Percentiles rank a stretch among this genome's conserved stretches.
Evolutionary conservation across 2,329 filamentous ascomycete genomes (phyloP).

Genomic region (Fusarium sp.): DNA sequence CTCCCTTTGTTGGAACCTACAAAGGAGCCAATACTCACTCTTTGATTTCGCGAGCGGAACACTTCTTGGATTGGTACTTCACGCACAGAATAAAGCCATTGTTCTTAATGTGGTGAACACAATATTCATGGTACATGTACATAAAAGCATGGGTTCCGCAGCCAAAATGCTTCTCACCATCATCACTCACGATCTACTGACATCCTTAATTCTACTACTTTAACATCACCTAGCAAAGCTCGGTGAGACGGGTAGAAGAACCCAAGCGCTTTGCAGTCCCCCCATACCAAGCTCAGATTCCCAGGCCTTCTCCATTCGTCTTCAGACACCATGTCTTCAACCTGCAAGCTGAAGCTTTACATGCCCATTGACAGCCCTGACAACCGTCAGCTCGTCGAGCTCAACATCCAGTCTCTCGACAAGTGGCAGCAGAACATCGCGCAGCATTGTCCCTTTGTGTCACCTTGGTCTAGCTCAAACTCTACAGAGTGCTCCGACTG

Average conservation of each 20-base stretch:
- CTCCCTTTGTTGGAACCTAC: background rate
- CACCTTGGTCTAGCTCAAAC: background rate
- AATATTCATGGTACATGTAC: background rate
- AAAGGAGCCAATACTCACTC: background rate
- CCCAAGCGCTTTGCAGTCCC: background rate
- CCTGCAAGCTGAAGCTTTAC: slow-evolving; percentile 7
- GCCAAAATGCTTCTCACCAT: background rate
- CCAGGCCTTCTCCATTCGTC: background rate
- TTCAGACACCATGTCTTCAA: slow-evolving; percentile 3
- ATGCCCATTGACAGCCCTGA: slow-evolving; percentile 4
- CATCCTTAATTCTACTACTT: slow-evolving; percentile 2
- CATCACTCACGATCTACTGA: background rate
- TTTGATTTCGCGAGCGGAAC: background rate
- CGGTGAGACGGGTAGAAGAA: background rate
- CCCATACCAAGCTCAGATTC: background rate
- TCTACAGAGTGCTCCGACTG: background rate
- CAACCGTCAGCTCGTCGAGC: background rate
- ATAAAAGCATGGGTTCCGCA: background rate
- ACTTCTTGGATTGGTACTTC: background rate
- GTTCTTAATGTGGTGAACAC: background rate
- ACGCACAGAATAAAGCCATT: background rate
- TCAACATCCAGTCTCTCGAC: slow-evolving; percentile 17
- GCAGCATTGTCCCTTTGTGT: background rate
- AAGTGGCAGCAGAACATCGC: slow-evolving; percentile 10
- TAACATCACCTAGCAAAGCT: background rate